Conservation (phyloP, 1,284 basidiomycete species). For the Malassezia psittaci region DNA sequence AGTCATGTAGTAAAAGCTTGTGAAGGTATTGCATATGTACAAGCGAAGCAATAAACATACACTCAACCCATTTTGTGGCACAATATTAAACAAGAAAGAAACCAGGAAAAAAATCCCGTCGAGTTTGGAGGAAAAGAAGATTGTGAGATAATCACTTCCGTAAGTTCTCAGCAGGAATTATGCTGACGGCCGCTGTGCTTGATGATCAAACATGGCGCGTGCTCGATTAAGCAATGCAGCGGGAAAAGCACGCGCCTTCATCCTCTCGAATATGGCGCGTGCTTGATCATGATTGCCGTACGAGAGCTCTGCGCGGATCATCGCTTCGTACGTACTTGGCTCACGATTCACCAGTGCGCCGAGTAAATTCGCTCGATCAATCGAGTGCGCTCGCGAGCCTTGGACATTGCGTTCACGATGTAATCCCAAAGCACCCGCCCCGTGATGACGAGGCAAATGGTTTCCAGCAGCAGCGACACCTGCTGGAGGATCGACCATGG, state of each 20-base stretch:
- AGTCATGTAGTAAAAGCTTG: too few species aligned
- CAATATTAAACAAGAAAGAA: too few species aligned
- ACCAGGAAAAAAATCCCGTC: too few species aligned
- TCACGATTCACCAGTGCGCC: constrained; percentile 72
- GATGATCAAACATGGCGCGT: constrained; percentile 24
- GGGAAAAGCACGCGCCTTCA: constrained; percentile 59
- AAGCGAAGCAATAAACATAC: too few species aligned
- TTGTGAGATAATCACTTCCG: too few species aligned
- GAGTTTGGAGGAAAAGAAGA: too few species aligned
- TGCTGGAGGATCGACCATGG: constrained; percentile 69
- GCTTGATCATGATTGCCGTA: constrained; percentile 65
- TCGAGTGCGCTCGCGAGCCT: constrained; percentile 1
- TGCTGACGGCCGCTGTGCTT: not conserved
- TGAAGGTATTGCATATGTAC: too few species aligned
- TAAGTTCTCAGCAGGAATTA: too few species aligned
- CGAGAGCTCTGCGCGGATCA: constrained; percentile 83
- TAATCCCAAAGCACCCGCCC: constrained; percentile 48
- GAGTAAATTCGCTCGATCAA: constrained; percentile 8
- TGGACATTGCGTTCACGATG: constrained; percentile 42
- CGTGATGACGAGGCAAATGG: constrained; percentile 56
- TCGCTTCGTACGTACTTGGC: constrained; percentile 77
- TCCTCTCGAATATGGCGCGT: constrained; percentile 60
- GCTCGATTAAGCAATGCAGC: constrained; percentile 42
- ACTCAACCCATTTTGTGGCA: not conserved
- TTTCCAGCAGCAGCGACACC: constrained; percentile 84